Evolutionary conservation across 2,329 filamentous ascomycete genomes (phyloP), one percentile per base, ranked within the genome.

Genomic region (Cladobotryum mycophilum): DNA sequence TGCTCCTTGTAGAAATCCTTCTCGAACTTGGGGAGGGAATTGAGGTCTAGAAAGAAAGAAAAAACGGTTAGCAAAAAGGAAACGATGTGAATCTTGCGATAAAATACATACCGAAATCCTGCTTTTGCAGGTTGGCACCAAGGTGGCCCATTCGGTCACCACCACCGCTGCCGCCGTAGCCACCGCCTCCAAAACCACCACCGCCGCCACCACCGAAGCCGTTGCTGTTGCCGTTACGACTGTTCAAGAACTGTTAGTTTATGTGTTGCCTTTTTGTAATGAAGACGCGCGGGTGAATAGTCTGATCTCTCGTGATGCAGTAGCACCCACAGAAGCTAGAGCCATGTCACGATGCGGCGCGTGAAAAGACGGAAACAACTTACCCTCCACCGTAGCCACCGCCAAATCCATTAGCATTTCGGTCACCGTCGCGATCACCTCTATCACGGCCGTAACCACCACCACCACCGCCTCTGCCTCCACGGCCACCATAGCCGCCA

Each of bases 1-100:
- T 93, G 85, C 74, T 97, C 93, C 77, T 97, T 96, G 82, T 99
- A 99, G 76, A 99, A 99, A 8, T 88, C 91, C 75, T 99, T 99
- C 70, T 99, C 93, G 74, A 99, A 99, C 73, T 97, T 97, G 62
- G 93, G 92, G 42, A 99, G 67, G 6, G 84, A 70, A 64, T 70
- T 76, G 48, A 93, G 63, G 67, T 99, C 93, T 93, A 59, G 17
- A 36, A 13, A 25, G 12, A 6, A 37, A 5, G 5, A 53, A 15
- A 33, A 30, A n/a, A 45, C 41, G n/a, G 17, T 45, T 22, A 45
- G 17, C 20, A 7, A 41, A 41, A 14, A 14, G 13, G 36, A 18
- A 7, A 2, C 17, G 35, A 30, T 34, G 17, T 30, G 25, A 30
- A 30, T 30, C 25, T 8, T 30, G 6, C 9, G 25, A 30, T 8